phyloP scores from a whole-genome alignment of 2,329 filamentous ascomycete species.

The Talaromyces pinophilus region DNA sequence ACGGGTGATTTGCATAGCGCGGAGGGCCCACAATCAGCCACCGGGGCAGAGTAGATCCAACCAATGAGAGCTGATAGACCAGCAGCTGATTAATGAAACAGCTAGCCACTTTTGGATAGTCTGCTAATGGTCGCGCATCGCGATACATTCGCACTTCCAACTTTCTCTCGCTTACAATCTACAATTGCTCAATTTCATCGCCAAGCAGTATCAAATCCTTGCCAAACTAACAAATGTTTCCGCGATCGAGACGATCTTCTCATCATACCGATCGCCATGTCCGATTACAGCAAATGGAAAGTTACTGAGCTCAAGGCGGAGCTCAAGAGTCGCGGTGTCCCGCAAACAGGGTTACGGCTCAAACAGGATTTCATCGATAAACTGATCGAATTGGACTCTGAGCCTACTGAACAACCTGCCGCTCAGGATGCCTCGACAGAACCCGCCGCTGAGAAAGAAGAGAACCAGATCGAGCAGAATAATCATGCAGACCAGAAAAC shows the following conservation, averaged over 20 bases:
- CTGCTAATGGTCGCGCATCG: neutral
- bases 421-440: constrained; percentile 27
- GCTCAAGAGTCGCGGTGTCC: constrained; percentile 70
- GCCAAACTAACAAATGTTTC: neutral
- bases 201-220: neutral
- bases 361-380: constrained; percentile 66
- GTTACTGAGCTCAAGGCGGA: constrained; percentile 75
- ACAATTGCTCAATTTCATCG: constrained; percentile 3
- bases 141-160: neutral
- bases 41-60: neutral
- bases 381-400: constrained; percentile 51
- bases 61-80: neutral
- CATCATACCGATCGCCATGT: constrained; percentile 40
- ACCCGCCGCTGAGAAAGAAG: constrained; percentile 21
- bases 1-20: neutral
- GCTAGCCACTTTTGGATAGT: neutral
- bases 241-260: neutral
- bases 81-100: neutral
- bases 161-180: neutral
- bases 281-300: constrained; percentile 63
- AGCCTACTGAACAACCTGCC: constrained; percentile 34
- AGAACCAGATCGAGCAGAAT: constrained; percentile 16
- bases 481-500: constrained; percentile 19
- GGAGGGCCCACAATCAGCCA: neutral
- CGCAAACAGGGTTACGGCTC: constrained; percentile 68